Conservation (phyloP, 179 eudicot genomes). For the Nepenthes alata region DNA sequence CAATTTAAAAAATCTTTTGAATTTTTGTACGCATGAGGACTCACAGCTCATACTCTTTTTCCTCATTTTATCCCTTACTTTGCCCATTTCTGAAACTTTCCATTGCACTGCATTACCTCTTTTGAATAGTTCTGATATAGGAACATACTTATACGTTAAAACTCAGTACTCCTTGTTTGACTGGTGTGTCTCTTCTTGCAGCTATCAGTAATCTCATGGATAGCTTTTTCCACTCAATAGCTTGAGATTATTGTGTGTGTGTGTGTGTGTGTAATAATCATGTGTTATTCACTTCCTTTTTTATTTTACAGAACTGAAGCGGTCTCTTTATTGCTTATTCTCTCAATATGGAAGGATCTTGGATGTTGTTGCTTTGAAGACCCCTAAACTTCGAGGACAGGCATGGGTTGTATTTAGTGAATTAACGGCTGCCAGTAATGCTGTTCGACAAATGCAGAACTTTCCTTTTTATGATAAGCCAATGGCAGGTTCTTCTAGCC, state of each 20-base stretch:
- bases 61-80: no score
- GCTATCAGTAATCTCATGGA: background rate
- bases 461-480: constrained; percentile 94
- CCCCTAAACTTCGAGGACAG: constrained; percentile 85
- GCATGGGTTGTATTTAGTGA: constrained; percentile 94
- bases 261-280: background rate
- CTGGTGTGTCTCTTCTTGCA: background rate
- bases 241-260: background rate
- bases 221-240: background rate
- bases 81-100: background rate
- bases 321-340: constrained; percentile 74
- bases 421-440: constrained; percentile 94
- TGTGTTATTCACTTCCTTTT: background rate
- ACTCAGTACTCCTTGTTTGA: background rate
- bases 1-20: no score
- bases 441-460: constrained; percentile 96
- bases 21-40: no score
- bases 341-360: constrained; percentile 88
- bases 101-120: background rate
- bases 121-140: background rate
- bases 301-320: constrained; percentile 60
- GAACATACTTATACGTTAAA: no score
- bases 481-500: constrained; percentile 36
- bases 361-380: constrained; percentile 83
- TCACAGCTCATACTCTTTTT: no score